Evolutionary conservation across 1,139 yeast species (phyloP), one percentile per base, ranked within the genome.

Genomic region (Pichia sp.): DNA sequence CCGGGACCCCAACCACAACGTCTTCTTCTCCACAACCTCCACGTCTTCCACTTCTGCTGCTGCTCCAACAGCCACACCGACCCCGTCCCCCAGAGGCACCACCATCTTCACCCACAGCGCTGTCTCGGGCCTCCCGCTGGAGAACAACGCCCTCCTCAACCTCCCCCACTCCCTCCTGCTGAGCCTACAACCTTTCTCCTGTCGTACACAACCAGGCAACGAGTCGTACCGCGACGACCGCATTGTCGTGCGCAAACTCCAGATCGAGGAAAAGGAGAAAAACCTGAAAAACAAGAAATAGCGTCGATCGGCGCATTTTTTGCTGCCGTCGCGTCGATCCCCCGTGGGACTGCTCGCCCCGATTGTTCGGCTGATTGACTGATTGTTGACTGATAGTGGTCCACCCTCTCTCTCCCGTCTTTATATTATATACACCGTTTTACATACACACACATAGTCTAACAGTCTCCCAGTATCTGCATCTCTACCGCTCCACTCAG

Each of bases 11-110:
- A 24, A 33, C 52, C 8, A 48, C 53, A 10, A 43, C 56, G 52
- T 60, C 53, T 55, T 47, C 58, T 48, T 56, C 46, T 38, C 54
- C 53, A 52, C 34, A 46, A 34, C 56, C 56, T 24, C 53, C 57
- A 36, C 6, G n/a, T 10, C 40, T 12, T 36, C 16, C 16, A 12
- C 40, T 12, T 14, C 40, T 6, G 16, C 40, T 12, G 9, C 34
- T 31, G 9, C 34, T 31, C 12, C 34, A 9, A 14, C 40, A 36
- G 40, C 40, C n/a, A 6, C 40, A 53, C 49, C 43, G 52, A 51
- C 46, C 45, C 38, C 14, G 48, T 17, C 38, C 17, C 20, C 48
- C 46, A 43, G 24, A 43, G 38, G 5, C 20, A 7, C 43, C 14
- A 16, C 33, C 29, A 48, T 48, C 14, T 48, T 49, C 48, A 49